Base-by-base conservation (phyloP, 2,329 filamentous ascomycete species). In the Fusarium dimerum region DNA sequence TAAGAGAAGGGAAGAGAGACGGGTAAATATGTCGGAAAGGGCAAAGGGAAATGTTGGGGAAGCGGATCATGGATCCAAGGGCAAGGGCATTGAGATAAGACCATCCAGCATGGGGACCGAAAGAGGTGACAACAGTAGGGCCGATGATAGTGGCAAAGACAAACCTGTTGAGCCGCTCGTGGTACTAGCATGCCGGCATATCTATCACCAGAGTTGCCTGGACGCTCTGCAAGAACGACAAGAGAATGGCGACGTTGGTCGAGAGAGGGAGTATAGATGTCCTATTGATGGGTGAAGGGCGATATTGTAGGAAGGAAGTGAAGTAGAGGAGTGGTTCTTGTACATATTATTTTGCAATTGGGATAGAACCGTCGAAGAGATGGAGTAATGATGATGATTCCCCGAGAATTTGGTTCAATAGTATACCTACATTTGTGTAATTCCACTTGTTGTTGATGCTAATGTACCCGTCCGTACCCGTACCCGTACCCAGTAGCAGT, bases 141-240 rank as follows among this genome's bases (percentile, higher is more conserved):
- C 48, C 30, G 46, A 40, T 34, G 46, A 40, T 6, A 52, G 50
- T 13, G 55, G 56, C 41, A 69, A 66, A 55, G 70, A 81, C 55
- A 80, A 79, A 44, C 73, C 80, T n/a, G 76, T 87, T 16, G 87
- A 85, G 9, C 79, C 84, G 41, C 68, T 90, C 47, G 83, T 89
- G 10, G 80, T 90, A 45, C 73, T 90, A 62, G 86, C 86, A 18
- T 90, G 87, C 67, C 78, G 86, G 50, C 87, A 90, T 68, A 82
- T 88, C 16, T 89, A 87, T 63, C 87, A 90, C 72, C 79, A 85
- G 66, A 76, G 74, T 26, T 92, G 87, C 66, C 73, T 89, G 39
- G 89, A 93, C 66, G 79, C 83, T 53, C 69, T 87, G 59, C 82
- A 84, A 61, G 78, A 78, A 34, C 76, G 80, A 55, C 76, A 77